Percentiles rank a stretch among this genome's conserved stretches.
Conservation (phyloP, 2,329 filamentous ascomycete species). For the Septoria linicola region DNA sequence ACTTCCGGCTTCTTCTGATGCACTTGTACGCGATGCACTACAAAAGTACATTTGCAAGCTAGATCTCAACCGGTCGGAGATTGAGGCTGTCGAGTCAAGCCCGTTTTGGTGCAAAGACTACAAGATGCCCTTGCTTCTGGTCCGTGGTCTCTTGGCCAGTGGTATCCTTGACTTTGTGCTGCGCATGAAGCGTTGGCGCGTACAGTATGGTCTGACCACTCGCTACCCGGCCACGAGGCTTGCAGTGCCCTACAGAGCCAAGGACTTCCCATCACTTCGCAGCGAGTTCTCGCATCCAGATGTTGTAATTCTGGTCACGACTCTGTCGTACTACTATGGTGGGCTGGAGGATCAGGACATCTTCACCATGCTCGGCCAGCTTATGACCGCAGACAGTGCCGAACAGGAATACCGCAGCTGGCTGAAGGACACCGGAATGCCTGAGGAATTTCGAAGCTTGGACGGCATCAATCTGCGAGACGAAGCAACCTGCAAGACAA, state of each 20-base stretch:
- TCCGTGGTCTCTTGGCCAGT: constrained; percentile 63
- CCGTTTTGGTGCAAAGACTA: background rate
- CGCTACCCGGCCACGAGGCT: constrained; percentile 53
- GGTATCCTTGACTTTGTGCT: constrained; percentile 60
- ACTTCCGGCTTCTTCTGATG: constrained; percentile 14
- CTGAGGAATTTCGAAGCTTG: constrained; percentile 21
- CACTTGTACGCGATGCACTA: background rate
- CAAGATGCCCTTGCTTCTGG: constrained; percentile 41
- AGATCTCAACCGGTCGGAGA: background rate
- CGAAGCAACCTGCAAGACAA: constrained; percentile 20
- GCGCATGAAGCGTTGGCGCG: constrained; percentile 65
- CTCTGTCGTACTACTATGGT: constrained; percentile 65
- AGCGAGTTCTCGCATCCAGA: constrained; percentile 70
- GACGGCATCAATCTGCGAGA: constrained; percentile 35
- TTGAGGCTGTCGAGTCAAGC: background rate
- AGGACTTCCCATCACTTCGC: constrained; percentile 61
- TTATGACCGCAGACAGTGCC: constrained; percentile 30
- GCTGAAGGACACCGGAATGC: constrained; percentile 23
- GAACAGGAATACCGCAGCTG: constrained; percentile 33
- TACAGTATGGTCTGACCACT: constrained; percentile 53
- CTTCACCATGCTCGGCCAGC: constrained; percentile 37
- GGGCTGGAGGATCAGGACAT: constrained; percentile 53
- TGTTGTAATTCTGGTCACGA: constrained; percentile 64
- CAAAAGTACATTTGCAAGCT: background rate
- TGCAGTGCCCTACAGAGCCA: constrained; percentile 66